Evolutionary conservation across 352 stramenopile species (phyloP).

Genomic region (Globisporangium abappressorium): DNA sequence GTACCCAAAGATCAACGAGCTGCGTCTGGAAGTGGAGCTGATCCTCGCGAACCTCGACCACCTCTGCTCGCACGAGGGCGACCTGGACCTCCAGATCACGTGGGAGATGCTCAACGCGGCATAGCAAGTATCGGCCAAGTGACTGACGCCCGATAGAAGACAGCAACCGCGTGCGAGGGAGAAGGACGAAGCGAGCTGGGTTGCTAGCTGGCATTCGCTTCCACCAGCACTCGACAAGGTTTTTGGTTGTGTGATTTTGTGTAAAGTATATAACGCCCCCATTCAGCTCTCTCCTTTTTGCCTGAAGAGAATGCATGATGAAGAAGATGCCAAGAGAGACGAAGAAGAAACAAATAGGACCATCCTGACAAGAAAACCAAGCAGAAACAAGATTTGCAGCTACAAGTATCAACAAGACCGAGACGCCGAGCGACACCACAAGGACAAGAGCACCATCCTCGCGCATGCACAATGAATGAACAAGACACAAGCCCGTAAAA

Average conservation of each 20-base stretch:
- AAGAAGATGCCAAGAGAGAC: slow-evolving; percentile 17
- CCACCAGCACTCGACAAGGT: neutral
- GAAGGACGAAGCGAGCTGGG: neutral
- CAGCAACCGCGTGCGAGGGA: slow-evolving; percentile 4
- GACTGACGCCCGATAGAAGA: neutral
- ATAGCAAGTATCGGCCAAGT: slow-evolving; percentile 16
- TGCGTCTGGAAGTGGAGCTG: slow-evolving; percentile 77
- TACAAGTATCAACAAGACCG: slow-evolving; percentile 1
- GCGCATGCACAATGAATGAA: slow-evolving; percentile 6
- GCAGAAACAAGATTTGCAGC: slow-evolving; percentile 11
- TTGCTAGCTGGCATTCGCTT: neutral
- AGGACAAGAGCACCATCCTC: neutral
- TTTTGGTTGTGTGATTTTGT: slow-evolving; percentile 33
- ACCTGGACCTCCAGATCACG: slow-evolving; percentile 82
- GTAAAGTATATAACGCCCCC: slow-evolving; percentile 36
- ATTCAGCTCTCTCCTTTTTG: neutral
- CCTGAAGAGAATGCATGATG: slow-evolving; percentile 16
- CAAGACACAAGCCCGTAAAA: slow-evolving; percentile 5
- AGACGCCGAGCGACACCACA: neutral
- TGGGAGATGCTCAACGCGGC: slow-evolving; percentile 78
- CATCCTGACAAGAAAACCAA: slow-evolving; percentile 14
- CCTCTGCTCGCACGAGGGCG: slow-evolving; percentile 77
- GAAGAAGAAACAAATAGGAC: slow-evolving; percentile 19
- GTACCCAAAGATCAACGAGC: slow-evolving; percentile 81
- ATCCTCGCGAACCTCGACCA: slow-evolving; percentile 80